Conservation (phyloP, 2,329 filamentous ascomycete species). For the Orbilia oligospora region DNA sequence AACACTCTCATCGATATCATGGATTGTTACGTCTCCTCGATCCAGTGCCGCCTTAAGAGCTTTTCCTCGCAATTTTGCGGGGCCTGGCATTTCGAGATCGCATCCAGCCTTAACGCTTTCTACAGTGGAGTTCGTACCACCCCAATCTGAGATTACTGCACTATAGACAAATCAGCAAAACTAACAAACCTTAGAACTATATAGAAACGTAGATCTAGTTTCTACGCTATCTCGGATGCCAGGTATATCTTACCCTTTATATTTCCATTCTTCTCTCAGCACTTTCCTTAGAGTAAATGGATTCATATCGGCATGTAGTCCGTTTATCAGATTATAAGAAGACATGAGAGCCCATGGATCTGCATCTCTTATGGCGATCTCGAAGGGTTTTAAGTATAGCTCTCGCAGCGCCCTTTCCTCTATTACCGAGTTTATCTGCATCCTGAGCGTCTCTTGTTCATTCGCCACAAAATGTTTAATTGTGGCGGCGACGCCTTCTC, state of each 20-base stretch:
- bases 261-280: constrained; percentile 66
- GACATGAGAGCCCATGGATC: constrained; percentile 80
- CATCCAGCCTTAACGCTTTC: constrained; percentile 72
- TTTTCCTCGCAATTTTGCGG: constrained; percentile 70
- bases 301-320: constrained; percentile 69
- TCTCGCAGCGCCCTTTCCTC: constrained; percentile 77
- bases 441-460: constrained; percentile 78
- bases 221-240: no score
- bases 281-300: constrained; percentile 63
- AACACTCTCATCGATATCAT: constrained; percentile 73
- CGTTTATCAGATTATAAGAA: constrained; percentile 78
- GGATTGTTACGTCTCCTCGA: constrained; percentile 69
- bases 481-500: constrained; percentile 77
- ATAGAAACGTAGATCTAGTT: background rate
- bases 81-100: constrained; percentile 76
- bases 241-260: constrained; percentile 67
- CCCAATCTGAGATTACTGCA: constrained; percentile 67
- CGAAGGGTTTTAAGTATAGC: constrained; percentile 80
- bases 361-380: constrained; percentile 79
- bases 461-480: constrained; percentile 84
- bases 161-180: constrained; percentile 59
- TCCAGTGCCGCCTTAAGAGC: constrained; percentile 73
- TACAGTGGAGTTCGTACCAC: constrained; percentile 72
- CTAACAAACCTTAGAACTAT: background rate
- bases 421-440: constrained; percentile 76